phyloP scores from a whole-genome alignment of 345 rosid genomes.

The Eutrema japonicum region DNA sequence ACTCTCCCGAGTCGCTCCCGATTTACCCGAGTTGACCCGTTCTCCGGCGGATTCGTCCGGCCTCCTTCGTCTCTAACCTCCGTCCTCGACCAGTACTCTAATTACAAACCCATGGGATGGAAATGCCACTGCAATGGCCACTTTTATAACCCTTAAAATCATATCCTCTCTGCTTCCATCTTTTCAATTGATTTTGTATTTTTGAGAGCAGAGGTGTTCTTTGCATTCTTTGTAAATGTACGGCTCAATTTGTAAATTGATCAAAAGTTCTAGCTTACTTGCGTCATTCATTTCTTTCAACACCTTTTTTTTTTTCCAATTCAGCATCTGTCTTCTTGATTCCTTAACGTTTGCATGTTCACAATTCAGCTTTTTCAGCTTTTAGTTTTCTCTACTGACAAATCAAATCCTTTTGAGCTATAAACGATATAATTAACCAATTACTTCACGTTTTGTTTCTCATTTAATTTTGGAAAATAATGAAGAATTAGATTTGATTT shows the following conservation, averaged over 20 bases:
- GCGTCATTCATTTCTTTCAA: conserved; percentile 42
- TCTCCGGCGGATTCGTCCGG: conserved; percentile 39
- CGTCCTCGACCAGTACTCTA: conserved; percentile 63
- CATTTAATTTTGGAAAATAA: not conserved
- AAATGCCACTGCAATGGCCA: conserved; percentile 76
- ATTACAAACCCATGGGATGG: conserved; percentile 96
- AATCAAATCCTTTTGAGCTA: conserved; percentile 24
- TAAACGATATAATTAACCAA: not conserved
- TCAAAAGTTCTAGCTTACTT: conserved; percentile 31
- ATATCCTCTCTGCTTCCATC: not conserved
- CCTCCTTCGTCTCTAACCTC: conserved; percentile 39
- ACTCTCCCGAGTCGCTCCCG: conserved; percentile 49
- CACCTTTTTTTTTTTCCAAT: conserved; percentile 34
- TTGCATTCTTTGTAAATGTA: conserved; percentile 46
- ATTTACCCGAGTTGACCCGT: conserved; percentile 41
- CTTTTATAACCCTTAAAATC: conserved; percentile 68
- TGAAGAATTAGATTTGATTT: conserved; percentile 29
- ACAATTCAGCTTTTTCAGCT: conserved; percentile 38
- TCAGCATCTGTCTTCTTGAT: conserved; percentile 7
- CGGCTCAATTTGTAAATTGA: conserved; percentile 42
- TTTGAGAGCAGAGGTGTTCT: conserved; percentile 32
- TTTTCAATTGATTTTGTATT: conserved; percentile 7
- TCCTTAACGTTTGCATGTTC: conserved; percentile 43
- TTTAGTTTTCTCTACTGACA: conserved; percentile 31
- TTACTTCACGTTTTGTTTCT: not conserved